Percentiles rank a stretch among this genome's conserved stretches.
phyloP scores from a whole-genome alignment of 495 filamentous ascomycete genomes.

The Platismatia glauca region DNA sequence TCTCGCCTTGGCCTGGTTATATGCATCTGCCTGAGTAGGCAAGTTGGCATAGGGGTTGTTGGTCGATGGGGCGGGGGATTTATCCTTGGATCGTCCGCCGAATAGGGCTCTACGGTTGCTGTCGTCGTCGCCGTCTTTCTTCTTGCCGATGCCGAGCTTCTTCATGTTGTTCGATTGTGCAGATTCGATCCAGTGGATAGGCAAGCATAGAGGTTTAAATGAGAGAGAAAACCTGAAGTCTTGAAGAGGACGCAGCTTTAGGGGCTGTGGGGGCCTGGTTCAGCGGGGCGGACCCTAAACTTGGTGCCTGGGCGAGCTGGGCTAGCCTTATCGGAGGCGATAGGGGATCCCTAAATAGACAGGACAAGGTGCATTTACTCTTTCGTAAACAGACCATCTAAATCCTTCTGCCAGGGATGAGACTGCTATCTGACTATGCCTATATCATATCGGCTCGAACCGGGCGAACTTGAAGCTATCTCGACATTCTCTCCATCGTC shows the following conservation, averaged over 20 bases:
- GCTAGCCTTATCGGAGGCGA: slow-evolving; percentile 10
- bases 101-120: slow-evolving; percentile 52
- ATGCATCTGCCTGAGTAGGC: slow-evolving; percentile 46
- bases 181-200: neutral
- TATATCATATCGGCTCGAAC: neutral
- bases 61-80: slow-evolving; percentile 42
- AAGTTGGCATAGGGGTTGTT: slow-evolving; percentile 66
- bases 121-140: slow-evolving; percentile 49
- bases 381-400: neutral
- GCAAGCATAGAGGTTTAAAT: neutral
- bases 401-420: neutral
- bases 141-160: slow-evolving; percentile 59
- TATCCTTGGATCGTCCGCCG: slow-evolving; percentile 50
- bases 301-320: slow-evolving; percentile 15
- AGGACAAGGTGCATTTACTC: neutral
- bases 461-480: neutral
- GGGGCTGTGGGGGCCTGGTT: neutral
- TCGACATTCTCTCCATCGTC: slow-evolving; percentile 2
- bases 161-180: slow-evolving; percentile 39
- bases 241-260: neutral
- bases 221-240: too few relatives aligned
- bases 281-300: neutral
- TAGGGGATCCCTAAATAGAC: neutral
- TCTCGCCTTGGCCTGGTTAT: slow-evolving; percentile 50
- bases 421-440: neutral